Base-by-base conservation (phyloP, 805 yeast genomes). In the Yamadazyma insecticola region DNA sequence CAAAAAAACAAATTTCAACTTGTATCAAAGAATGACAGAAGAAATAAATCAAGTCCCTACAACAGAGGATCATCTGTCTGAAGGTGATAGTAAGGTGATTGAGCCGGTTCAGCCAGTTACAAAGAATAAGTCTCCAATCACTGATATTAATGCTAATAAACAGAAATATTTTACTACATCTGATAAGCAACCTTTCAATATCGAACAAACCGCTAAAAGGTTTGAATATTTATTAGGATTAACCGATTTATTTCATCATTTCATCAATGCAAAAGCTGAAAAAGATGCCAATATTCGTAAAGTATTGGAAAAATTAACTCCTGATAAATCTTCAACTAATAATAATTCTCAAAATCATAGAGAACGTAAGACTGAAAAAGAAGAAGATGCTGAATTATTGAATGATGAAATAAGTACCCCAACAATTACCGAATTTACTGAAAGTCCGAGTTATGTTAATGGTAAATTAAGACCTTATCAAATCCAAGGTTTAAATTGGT, bases 371-470 rank as follows among this genome's bases (percentile, higher is more conserved):
- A 78, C 96, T 0, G 97, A 92, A 57, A 82, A 86, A 57, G 97
- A 90, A 55, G 98, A 90, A 58, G 97, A 90, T 55, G 94, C 87
- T 2, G 97, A 90, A 55, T 68, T 90, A 36, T 70, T 90, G 49
- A 76, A 78, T 35, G 96, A 83, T 36, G 96, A 87, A 55, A 86
- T 75, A 40, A 75, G 66, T 29, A 47, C 53, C 26, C 40, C 52
- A 2, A 33, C 49, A 7, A 64, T 63, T 22, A 62, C 62, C 25
- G 79, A 72, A 44, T 72, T 74, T 43, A 60, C 72, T 4, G 75
- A 70, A 32, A 59, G 68, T 38, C 79, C 80, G 2, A 53, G 57
- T 1, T 74, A 69, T 45, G 52, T 84, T 15, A 50, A 62, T 8
- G 94, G 94, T 25, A 48, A 51, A 24, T 54, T 83, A 35, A 70